Evolutionary conservation across 768 basidiomycete species (phyloP), one percentile per base, ranked within the genome.

Genomic region (Boletus tylopilopsis): DNA sequence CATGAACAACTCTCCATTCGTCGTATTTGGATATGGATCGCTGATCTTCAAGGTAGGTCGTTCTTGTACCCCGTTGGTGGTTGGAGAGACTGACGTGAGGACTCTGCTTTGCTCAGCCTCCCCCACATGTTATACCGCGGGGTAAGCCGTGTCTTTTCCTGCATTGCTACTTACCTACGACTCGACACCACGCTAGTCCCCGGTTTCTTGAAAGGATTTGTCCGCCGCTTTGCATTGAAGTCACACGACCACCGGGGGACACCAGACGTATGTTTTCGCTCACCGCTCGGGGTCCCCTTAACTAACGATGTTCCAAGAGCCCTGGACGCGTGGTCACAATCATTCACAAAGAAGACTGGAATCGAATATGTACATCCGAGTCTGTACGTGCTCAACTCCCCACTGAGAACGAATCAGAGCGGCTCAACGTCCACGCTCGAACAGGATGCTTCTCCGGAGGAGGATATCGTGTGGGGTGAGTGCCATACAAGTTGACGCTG

Each of bases 211-310:
- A 95, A 93, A 69, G 89, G 89, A 27, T 92, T 91, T 50, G 88
- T 94, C 1, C 79, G 93, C 1, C 74, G 93, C 22, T 96, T 96
- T 63, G 90, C 92, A 0, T 90, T 94, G 69, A 81, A 82, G 59
- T 94, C 91, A 45, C 87, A 90, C 64, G 94, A 95, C 64, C 94
- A 96, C 67, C 78, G 94, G 13, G 94, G 94, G 22, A 94, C 91
- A 0, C 87, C 82, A 5, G 85, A 92, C 73, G 85, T 87, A 9
- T 41, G 68, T 49, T 3, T 12, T 8, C 16, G 19, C 15, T 42
- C 9, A 8, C 9, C 2, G 49, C 27, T 11, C 87, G 84, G 90
- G 90, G 2, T 69, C 88, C 39, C 90, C 94, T 90, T 94, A 2
- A 90, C n/a, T 92, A 0, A 94, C 90, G 82, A 84, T 30, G 64